Percentiles rank a stretch among this genome's conserved stretches.
Evolutionary conservation across 2,329 filamentous ascomycete species (phyloP).

Genomic region (Stachybotrys chlorohalonatus): DNA sequence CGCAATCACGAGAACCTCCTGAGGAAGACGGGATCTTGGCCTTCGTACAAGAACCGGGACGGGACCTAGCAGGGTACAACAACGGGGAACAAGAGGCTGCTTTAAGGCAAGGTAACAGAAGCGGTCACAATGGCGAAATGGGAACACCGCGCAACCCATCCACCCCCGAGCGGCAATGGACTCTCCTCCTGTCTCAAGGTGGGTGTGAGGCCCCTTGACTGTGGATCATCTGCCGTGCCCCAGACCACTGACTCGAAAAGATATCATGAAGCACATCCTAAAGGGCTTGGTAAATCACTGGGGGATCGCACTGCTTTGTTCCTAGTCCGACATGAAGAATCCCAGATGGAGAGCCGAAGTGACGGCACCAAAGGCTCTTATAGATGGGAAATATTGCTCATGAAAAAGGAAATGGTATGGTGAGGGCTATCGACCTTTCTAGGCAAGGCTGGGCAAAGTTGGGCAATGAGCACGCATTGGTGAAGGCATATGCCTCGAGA

Average conservation of each 20-base stretch:
- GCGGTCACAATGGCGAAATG: background rate
- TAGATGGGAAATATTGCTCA: background rate
- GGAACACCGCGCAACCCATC: background rate
- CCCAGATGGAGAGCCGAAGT: background rate
- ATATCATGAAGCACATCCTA: background rate
- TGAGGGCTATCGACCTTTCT: background rate
- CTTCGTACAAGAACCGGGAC: background rate
- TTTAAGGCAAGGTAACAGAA: background rate
- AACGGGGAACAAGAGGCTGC: background rate
- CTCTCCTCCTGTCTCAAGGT: background rate
- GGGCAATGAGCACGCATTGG: background rate
- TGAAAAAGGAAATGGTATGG: background rate
- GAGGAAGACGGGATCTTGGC: background rate
- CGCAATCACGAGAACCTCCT: background rate
- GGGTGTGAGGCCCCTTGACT: background rate
- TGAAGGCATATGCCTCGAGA: background rate
- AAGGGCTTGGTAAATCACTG: background rate
- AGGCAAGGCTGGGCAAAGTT: background rate
- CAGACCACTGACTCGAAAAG: background rate
- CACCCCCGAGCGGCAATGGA: background rate
- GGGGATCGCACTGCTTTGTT: background rate
- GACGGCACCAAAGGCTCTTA: background rate
- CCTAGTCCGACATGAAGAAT: background rate
- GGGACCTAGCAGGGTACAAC: background rate
- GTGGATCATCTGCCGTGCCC: background rate